phyloP scores from a whole-genome alignment of 148 eudicot species.

The Chenopodium quinoa region DNA sequence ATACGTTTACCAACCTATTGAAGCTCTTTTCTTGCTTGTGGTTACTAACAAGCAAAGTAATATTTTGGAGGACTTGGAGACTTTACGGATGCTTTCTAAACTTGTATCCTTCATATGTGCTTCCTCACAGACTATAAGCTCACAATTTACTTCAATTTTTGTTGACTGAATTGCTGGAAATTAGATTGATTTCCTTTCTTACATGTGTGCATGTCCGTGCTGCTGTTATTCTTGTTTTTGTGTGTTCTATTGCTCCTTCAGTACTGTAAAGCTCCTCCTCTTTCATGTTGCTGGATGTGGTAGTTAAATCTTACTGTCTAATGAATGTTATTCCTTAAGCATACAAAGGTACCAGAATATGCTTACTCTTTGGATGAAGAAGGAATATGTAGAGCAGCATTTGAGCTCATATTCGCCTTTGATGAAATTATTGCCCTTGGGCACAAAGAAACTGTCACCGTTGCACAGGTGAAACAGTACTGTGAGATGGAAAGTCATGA shows the following conservation, averaged over 20 bases:
- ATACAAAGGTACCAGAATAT: slow-evolving; percentile 82
- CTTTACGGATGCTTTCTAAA: slow-evolving; percentile 91
- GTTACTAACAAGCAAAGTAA: slow-evolving; percentile 96
- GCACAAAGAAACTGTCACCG: slow-evolving; percentile 94
- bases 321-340: slow-evolving; percentile 47
- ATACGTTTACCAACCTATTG: slow-evolving; percentile 96
- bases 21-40: slow-evolving; percentile 76
- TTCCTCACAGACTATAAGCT: background rate
- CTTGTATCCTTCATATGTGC: slow-evolving; percentile 62
- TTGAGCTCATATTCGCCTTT: slow-evolving; percentile 92
- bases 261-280: background rate
- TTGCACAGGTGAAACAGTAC: slow-evolving; percentile 93
- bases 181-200: background rate
- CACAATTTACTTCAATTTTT: background rate
- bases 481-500: slow-evolving; percentile 99
- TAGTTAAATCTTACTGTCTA: slow-evolving; percentile 1
- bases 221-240: background rate
- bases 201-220: background rate
- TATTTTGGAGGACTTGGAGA: slow-evolving; percentile 98
- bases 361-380: slow-evolving; percentile 84
- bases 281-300: background rate
- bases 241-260: background rate
- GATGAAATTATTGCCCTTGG: slow-evolving; percentile 94
- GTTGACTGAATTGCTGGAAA: background rate
- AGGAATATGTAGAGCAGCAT: slow-evolving; percentile 78